These are phyloP conservation scores for Ophiostoma triangulosporum DNA, from an alignment of 2,329 filamentous ascomycete genomes.

Conservation along the genomic window DNA sequence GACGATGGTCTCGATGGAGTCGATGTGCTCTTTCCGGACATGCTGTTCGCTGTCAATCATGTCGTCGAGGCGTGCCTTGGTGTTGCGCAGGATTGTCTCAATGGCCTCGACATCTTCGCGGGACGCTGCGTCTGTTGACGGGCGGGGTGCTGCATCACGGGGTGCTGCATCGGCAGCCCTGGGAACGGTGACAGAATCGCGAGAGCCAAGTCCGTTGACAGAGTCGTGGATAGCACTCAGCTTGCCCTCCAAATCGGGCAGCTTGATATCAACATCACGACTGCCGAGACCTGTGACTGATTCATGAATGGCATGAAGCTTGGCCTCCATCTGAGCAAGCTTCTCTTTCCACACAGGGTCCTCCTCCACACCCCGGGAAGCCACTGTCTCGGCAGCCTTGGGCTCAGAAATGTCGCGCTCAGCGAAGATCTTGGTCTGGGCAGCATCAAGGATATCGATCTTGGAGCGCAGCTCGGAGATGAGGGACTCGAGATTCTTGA, in stretches of 20 bases:
- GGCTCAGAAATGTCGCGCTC: neutral
- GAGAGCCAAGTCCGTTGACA: neutral
- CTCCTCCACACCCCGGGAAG: neutral
- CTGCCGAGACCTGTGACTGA: slow-evolving; percentile 16
- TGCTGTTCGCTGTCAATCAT: slow-evolving; percentile 57
- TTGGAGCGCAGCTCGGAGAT: slow-evolving; percentile 74
- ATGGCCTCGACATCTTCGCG: slow-evolving; percentile 85
- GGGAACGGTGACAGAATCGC: neutral
- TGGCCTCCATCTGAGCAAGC: slow-evolving; percentile 33
- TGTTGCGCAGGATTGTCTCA: slow-evolving; percentile 79
- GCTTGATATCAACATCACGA: slow-evolving; percentile 3
- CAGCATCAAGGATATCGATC: slow-evolving; percentile 57
- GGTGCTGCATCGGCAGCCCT: slow-evolving; percentile 15
- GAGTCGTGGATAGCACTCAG: neutral
- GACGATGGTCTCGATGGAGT: slow-evolving; percentile 51
- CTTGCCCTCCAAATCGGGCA: neutral
- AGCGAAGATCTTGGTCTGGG: neutral
- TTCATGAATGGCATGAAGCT: slow-evolving; percentile 23
- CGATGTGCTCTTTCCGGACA: slow-evolving; percentile 52
- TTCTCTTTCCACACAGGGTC: slow-evolving; percentile 18
- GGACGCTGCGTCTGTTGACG: slow-evolving; percentile 37
- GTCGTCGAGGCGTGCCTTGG: slow-evolving; percentile 78
- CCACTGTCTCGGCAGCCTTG: neutral
- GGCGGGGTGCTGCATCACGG: slow-evolving; percentile 14
- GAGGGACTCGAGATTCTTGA: slow-evolving; percentile 74